Evolutionary conservation across 345 rosid genomes (phyloP).

Genomic region (Bruguiera sexangula): DNA sequence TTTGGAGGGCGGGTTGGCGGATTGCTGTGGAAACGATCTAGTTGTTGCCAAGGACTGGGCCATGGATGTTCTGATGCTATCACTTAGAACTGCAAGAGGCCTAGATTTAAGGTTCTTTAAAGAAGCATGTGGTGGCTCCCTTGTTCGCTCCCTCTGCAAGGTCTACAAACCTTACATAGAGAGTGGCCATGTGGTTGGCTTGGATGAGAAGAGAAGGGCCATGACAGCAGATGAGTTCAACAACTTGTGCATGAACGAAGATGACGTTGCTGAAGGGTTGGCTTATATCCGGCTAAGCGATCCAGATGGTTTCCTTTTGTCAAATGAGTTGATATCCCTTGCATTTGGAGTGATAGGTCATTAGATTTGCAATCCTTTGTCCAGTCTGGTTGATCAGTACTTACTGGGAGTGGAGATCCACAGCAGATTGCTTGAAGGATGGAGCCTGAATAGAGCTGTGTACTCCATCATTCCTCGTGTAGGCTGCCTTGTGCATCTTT

Average conservation of each 20-base stretch:
- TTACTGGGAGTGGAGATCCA: background rate
- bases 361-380: slow-evolving; percentile 16
- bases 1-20: slow-evolving; percentile 51
- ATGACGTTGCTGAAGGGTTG: slow-evolving; percentile 33
- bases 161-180: slow-evolving; percentile 57
- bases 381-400: background rate
- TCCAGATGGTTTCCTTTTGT: slow-evolving; percentile 89
- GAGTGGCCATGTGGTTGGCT: slow-evolving; percentile 69
- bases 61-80: slow-evolving; percentile 77
- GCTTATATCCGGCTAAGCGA: slow-evolving; percentile 66
- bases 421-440: background rate
- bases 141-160: slow-evolving; percentile 52
- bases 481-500: background rate
- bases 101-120: slow-evolving; percentile 56
- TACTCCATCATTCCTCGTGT: background rate
- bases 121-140: slow-evolving; percentile 56
- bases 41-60: slow-evolving; percentile 65
- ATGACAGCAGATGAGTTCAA: slow-evolving; percentile 42
- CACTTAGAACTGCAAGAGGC: slow-evolving; percentile 80
- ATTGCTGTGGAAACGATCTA: slow-evolving; percentile 26
- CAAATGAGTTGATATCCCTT: slow-evolving; percentile 75
- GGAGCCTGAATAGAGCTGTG: background rate
- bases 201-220: slow-evolving; percentile 53
- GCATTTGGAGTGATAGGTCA: slow-evolving; percentile 58
- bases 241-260: slow-evolving; percentile 27